phyloP scores from a whole-genome alignment of 495 filamentous ascomycete species.

The Lasiosphaeria ovina region DNA sequence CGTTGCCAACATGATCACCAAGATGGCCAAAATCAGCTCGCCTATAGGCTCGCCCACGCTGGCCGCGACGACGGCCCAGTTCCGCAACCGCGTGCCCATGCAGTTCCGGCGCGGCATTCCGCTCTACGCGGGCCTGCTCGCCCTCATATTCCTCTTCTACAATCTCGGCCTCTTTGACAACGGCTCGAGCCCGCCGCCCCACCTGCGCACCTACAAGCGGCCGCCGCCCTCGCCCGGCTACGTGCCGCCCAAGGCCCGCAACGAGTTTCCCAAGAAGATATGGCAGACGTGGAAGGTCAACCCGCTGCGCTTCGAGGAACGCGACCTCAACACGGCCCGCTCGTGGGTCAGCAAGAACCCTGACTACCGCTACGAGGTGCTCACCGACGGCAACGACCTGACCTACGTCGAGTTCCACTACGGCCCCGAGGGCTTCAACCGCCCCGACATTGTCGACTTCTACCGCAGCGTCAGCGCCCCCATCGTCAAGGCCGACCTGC shows the following conservation, averaged over 20 bases:
- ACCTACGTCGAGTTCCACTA: conserved; percentile 60
- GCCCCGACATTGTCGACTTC: conserved; percentile 57
- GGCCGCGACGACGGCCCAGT: conserved; percentile 34
- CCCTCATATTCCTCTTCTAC: conserved; percentile 41
- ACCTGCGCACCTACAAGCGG: not conserved
- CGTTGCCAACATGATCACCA: conserved; percentile 15
- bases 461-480: conserved; percentile 55
- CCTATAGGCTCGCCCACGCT: conserved; percentile 39
- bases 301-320: conserved; percentile 55
- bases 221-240: not conserved
- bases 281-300: conserved; percentile 70
- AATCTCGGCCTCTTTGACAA: conserved; percentile 40
- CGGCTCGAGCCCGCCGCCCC: conserved; percentile 1
- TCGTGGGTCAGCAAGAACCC: conserved; percentile 61
- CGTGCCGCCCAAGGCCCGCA: conserved; percentile 16
- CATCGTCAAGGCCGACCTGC: conserved; percentile 61
- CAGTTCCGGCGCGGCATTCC: conserved; percentile 36
- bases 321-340: conserved; percentile 51
- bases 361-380: conserved; percentile 58
- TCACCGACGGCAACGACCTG: conserved; percentile 61
- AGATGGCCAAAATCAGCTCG: conserved; percentile 38
- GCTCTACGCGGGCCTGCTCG: conserved; percentile 33
- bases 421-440: conserved; percentile 55
- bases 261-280: conserved; percentile 43
- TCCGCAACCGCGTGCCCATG: conserved; percentile 36